Conservation (phyloP, 1,139 yeast genomes). For the Geotrichum restrictum region DNA sequence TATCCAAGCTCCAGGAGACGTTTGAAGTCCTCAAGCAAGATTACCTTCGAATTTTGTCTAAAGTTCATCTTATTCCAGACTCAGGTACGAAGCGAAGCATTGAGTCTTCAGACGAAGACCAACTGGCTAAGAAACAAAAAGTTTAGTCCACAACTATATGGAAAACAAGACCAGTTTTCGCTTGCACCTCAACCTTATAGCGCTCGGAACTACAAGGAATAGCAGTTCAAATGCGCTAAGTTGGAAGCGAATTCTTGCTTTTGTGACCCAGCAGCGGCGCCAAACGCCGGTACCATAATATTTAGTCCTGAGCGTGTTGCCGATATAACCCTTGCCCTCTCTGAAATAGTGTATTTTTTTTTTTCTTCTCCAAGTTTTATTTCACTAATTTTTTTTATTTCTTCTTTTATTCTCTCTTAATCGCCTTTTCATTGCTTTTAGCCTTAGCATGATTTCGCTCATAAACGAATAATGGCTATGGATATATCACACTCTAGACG, state of each 20-base stretch:
- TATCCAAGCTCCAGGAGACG: conserved; percentile 72
- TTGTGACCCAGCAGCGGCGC: too few relatives aligned
- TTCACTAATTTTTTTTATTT: not conserved
- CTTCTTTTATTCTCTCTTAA: too few relatives aligned
- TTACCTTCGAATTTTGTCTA: conserved; percentile 55
- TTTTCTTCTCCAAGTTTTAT: not conserved
- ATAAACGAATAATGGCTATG: conserved; percentile 2
- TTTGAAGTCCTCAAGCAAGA: conserved; percentile 65
- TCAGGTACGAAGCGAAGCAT: not conserved
- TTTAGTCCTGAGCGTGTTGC: not conserved
- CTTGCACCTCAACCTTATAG: too few relatives aligned
- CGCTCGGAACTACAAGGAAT: too few relatives aligned
- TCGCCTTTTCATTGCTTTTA: too few relatives aligned
- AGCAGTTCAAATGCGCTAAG: too few relatives aligned
- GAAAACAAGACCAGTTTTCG: too few relatives aligned
- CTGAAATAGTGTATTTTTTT: not conserved
- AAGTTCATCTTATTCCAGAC: conserved; percentile 57
- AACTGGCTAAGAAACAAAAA: conserved; percentile 6
- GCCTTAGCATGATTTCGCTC: not conserved
- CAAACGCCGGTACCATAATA: not conserved
- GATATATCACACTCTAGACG: conserved; percentile 11
- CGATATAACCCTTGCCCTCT: conserved; percentile 3
- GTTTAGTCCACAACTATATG: too few relatives aligned
- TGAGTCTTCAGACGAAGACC: not conserved
- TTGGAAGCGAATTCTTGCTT: too few relatives aligned